These are phyloP conservation scores for Anaeromyces robustus DNA, from an alignment of 192 early-diverging fungal genomes.

Conservation along the genomic window DNA sequence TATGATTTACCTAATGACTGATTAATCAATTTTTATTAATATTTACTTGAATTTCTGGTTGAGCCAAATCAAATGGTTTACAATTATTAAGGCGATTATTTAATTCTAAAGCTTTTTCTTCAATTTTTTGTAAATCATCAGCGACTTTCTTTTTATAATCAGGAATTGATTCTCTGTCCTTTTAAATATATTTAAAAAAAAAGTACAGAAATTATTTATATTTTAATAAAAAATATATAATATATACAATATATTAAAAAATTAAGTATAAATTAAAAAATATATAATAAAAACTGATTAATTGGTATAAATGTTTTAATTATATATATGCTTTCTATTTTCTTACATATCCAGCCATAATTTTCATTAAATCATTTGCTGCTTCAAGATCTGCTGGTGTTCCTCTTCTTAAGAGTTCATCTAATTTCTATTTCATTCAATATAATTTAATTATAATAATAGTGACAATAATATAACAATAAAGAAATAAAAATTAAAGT, in stretches of 20 bases:
- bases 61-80: constrained; percentile 32
- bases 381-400: constrained; percentile 83
- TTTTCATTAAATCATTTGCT: constrained; percentile 95
- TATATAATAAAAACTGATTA: too few relatives aligned
- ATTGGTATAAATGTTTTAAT: too few relatives aligned
- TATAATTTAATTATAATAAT: too few relatives aligned
- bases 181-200: not conserved
- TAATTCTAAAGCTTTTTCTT: constrained; percentile 54
- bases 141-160: constrained; percentile 76
- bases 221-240: not conserved
- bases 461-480: too few relatives aligned
- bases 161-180: constrained; percentile 46
- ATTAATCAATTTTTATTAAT: too few relatives aligned
- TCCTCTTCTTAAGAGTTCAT: constrained; percentile 89
- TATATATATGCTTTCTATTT: too few relatives aligned
- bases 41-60: constrained; percentile 14
- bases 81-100: constrained; percentile 59
- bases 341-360: constrained; percentile 92
- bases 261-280: too few relatives aligned
- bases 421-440: constrained; percentile 77
- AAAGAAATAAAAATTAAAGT: too few relatives aligned
- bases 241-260: too few relatives aligned
- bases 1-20: too few relatives aligned
- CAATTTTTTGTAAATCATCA: constrained; percentile 63
- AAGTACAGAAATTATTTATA: not conserved